Evolutionary conservation across 192 early-diverging fungal genomes (phyloP).

Genomic region (Entophlyctis helioformis): DNA sequence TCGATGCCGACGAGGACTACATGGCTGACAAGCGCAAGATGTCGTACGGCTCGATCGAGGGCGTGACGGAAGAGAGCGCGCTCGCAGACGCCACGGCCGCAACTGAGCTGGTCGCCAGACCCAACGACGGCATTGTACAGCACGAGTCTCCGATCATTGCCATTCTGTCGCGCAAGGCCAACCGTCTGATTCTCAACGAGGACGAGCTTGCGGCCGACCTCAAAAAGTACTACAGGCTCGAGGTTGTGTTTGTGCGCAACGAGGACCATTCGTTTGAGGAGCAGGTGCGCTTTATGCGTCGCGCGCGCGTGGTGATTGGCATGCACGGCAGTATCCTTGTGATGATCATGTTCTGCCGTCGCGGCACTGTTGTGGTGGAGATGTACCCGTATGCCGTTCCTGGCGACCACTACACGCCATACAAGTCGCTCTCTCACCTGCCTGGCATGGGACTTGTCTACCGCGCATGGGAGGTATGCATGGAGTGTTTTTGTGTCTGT

Average conservation of each 20-base stretch:
- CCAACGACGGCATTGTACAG: slow-evolving; percentile 8
- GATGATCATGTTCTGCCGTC: slow-evolving; percentile 38
- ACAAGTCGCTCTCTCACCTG: slow-evolving; percentile 28
- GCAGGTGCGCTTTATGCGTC: slow-evolving; percentile 29
- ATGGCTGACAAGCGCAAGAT: slow-evolving; percentile 1
- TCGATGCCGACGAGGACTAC: slow-evolving; percentile 20
- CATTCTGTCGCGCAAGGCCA: slow-evolving; percentile 23
- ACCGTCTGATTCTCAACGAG: slow-evolving; percentile 36
- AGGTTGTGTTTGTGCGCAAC: slow-evolving; percentile 29
- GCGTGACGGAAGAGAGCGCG: not conserved
- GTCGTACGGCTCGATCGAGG: not conserved
- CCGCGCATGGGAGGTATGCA: slow-evolving; percentile 29
- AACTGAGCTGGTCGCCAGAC: not conserved
- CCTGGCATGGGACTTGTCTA: slow-evolving; percentile 35
- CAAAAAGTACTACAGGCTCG: slow-evolving; percentile 7
- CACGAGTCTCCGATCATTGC: slow-evolving; percentile 25
- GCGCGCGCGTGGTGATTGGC: slow-evolving; percentile 30
- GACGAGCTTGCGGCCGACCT: slow-evolving; percentile 13
- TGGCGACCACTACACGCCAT: slow-evolving; percentile 34
- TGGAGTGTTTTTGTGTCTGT: not conserved
- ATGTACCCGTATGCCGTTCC: slow-evolving; percentile 37
- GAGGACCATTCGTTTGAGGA: slow-evolving; percentile 35
- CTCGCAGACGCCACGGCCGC: slow-evolving; percentile 1
- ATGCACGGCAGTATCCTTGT: slow-evolving; percentile 41
- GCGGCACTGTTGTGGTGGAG: slow-evolving; percentile 34